A percentile compares a stretch with the other conserved stretches of the same genome.
Conservation (phyloP, 2,329 filamentous ascomycete species). For the Cercospora berteroae region DNA sequence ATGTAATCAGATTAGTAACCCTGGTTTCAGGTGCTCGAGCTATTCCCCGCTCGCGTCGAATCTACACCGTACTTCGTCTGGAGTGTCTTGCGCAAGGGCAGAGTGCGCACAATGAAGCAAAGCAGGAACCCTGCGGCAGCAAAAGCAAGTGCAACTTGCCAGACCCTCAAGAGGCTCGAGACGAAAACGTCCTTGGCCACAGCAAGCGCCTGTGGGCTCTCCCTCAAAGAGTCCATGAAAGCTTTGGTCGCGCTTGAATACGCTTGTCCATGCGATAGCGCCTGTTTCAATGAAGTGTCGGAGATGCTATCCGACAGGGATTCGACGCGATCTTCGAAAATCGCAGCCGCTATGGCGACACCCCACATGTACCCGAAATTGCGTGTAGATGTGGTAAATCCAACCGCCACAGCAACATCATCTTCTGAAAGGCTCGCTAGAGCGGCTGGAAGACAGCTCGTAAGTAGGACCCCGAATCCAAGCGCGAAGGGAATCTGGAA, state of each 20-base stretch:
- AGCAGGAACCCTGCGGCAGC: conserved; percentile 10
- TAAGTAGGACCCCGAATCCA: conserved; percentile 6
- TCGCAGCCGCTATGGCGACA: conserved; percentile 10
- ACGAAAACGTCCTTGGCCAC: conserved; percentile 12
- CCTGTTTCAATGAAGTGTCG: conserved; percentile 6
- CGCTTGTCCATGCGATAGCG: conserved; percentile 12
- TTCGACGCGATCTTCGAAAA: conserved; percentile 10
- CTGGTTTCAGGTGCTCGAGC: not conserved
- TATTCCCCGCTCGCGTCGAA: not conserved
- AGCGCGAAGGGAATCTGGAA: conserved; percentile 14
- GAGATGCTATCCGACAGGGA: not conserved
- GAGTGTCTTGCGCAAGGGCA: conserved; percentile 11
- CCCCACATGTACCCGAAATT: conserved; percentile 11
- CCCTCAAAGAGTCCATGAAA: conserved; percentile 9
- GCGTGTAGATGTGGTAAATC: conserved; percentile 8
- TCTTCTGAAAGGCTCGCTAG: conserved; percentile 13
- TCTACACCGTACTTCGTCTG: conserved; percentile 10
- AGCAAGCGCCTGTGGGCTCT: conserved; percentile 1
- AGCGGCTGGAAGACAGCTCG: conserved; percentile 9
- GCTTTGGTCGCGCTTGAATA: conserved; percentile 11
- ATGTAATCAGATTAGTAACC: no score
- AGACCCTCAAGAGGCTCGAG: conserved; percentile 3
- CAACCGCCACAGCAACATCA: conserved; percentile 8
- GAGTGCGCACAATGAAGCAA: conserved; percentile 11
- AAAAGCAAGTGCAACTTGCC: conserved; percentile 11